phyloP scores from a whole-genome alignment of 805 yeast genomes.

The Kazachstania viticola region DNA sequence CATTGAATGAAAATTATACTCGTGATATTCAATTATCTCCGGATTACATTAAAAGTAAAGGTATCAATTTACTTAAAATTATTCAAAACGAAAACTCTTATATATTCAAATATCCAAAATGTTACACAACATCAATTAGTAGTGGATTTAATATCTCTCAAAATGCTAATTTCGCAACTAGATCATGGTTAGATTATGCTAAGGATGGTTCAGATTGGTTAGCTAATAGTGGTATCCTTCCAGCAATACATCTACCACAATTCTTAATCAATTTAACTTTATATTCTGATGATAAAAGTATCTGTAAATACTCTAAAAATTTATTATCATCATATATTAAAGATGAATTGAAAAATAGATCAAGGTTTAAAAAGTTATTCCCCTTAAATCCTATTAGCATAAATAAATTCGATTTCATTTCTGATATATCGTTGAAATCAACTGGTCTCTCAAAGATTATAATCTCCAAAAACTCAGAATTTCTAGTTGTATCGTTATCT shows the following conservation, averaged over 20 bases:
- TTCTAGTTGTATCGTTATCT: slow-evolving; percentile 25
- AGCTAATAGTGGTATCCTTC: slow-evolving; percentile 34
- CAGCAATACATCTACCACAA: slow-evolving; percentile 41
- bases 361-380: slow-evolving; percentile 24
- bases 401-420: slow-evolving; percentile 32
- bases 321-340: slow-evolving; percentile 15
- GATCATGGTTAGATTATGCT: slow-evolving; percentile 42
- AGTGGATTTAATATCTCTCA: slow-evolving; percentile 49
- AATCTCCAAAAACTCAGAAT: slow-evolving; percentile 23
- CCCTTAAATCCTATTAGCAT: slow-evolving; percentile 27
- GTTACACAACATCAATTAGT: slow-evolving; percentile 40
- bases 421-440: slow-evolving; percentile 42
- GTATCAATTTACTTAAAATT: slow-evolving; percentile 36
- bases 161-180: slow-evolving; percentile 44
- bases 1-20: neutral
- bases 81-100: slow-evolving; percentile 54
- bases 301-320: slow-evolving; percentile 27
- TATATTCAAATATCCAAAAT: slow-evolving; percentile 44
- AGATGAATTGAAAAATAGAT: slow-evolving; percentile 35
- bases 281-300: slow-evolving; percentile 29
- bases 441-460: slow-evolving; percentile 47
- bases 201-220: slow-evolving; percentile 43
- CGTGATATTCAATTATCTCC: slow-evolving; percentile 37
- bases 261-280: slow-evolving; percentile 36
- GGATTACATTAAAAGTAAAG: slow-evolving; percentile 32